Conservation (phyloP, 495 filamentous ascomycete species). For the Saxispiralis lemnorum region DNA sequence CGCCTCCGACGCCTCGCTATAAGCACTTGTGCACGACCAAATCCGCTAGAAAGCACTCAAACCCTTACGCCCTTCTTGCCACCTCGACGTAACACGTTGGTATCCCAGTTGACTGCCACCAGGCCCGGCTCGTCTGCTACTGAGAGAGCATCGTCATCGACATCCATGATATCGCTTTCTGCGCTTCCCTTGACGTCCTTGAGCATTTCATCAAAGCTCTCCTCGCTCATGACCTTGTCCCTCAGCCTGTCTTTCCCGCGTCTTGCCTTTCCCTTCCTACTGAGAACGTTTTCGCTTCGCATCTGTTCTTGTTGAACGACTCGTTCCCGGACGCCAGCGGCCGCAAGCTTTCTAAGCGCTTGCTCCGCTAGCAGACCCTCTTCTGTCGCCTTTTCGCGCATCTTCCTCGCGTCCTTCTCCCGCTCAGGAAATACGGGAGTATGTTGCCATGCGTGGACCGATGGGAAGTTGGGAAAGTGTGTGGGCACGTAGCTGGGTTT, state of each 20-base stretch:
- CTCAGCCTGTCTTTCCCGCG: slow-evolving; percentile 5
- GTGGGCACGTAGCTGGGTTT: slow-evolving; percentile 37
- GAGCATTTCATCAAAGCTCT: slow-evolving; percentile 23
- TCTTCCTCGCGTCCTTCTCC: slow-evolving; percentile 50
- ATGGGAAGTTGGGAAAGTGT: slow-evolving; percentile 53
- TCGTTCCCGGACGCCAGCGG: slow-evolving; percentile 23
- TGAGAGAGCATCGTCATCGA: neutral
- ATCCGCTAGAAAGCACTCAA: too few relatives aligned
- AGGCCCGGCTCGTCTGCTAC: neutral
- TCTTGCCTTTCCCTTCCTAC: slow-evolving; percentile 7
- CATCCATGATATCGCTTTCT: slow-evolving; percentile 7
- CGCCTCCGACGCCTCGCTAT: too few relatives aligned
- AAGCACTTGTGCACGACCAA: too few relatives aligned
- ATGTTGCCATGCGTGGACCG: slow-evolving; percentile 53
- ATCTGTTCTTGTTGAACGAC: slow-evolving; percentile 9
- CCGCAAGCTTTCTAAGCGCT: slow-evolving; percentile 48
- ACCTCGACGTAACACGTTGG: too few relatives aligned
- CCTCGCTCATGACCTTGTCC: slow-evolving; percentile 19
- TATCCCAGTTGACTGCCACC: too few relatives aligned
- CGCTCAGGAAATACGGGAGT: slow-evolving; percentile 49
- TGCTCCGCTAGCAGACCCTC: slow-evolving; percentile 59
- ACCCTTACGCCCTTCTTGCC: too few relatives aligned
- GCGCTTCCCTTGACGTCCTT: slow-evolving; percentile 4
- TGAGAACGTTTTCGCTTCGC: slow-evolving; percentile 10
- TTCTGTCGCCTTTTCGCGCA: slow-evolving; percentile 54